Conservation (phyloP, 208 protist species). For the Tritrichomonas foetus region DNA sequence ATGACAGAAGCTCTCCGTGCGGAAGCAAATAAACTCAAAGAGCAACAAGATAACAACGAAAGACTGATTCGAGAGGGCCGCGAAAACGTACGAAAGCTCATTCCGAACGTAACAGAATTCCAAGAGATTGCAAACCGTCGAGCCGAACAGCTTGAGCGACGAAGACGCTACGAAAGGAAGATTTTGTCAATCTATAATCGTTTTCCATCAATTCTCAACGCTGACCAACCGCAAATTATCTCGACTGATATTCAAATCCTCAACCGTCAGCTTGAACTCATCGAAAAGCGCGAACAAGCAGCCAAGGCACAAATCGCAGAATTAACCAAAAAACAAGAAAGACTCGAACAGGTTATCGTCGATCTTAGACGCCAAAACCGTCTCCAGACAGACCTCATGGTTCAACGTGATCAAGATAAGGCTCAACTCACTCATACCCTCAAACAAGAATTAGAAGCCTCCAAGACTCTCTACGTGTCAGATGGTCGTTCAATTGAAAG, state of each 20-base stretch:
- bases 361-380: not conserved
- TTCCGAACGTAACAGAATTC: not conserved
- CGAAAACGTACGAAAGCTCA: not conserved
- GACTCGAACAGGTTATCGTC: not conserved
- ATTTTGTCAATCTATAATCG: not conserved
- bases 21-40: not conserved
- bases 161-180: not conserved
- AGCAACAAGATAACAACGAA: not conserved
- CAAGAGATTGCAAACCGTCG: not conserved
- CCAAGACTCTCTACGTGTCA: not conserved
- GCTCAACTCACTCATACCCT: not conserved
- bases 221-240: not conserved
- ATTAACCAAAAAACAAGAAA: not conserved
- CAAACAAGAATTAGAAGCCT: not conserved
- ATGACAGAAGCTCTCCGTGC: not conserved
- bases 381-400: not conserved
- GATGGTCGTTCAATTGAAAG: not conserved
- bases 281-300: not conserved
- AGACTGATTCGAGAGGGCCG: not conserved
- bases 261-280: not conserved
- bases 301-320: not conserved
- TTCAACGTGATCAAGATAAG: slow-evolving; percentile 14
- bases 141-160: not conserved
- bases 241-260: not conserved
- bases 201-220: not conserved